Percentiles rank a stretch among this genome's conserved stretches.
Conservation (phyloP, 495 filamentous ascomycete genomes). For the Rhizodiscina lignyota region DNA sequence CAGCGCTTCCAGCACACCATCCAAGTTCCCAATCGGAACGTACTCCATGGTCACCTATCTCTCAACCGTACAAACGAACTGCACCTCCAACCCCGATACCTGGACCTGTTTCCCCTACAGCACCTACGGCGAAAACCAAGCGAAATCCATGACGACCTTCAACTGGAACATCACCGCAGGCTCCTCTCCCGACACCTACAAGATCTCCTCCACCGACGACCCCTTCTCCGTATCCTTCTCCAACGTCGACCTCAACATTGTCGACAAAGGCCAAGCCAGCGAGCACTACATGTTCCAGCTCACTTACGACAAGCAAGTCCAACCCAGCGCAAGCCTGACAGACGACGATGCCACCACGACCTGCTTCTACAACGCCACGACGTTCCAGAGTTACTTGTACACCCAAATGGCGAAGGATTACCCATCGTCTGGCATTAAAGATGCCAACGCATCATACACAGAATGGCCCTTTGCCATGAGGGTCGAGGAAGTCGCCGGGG, state of each 20-base stretch:
- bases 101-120: constrained; percentile 40
- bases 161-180: constrained; percentile 34
- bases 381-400: constrained; percentile 32
- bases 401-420: constrained; percentile 29
- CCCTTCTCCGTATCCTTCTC: constrained; percentile 30
- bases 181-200: constrained; percentile 10
- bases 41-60: constrained; percentile 39
- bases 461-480: constrained; percentile 26
- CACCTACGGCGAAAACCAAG: constrained; percentile 22
- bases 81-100: constrained; percentile 29
- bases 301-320: constrained; percentile 25
- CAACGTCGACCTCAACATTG: constrained; percentile 22
- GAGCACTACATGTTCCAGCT: constrained; percentile 36
- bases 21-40: constrained; percentile 34
- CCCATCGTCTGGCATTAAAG: too few species aligned
- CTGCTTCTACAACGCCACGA: constrained; percentile 35
- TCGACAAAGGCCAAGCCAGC: constrained; percentile 14
- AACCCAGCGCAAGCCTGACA: constrained; percentile 20
- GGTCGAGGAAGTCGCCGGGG: constrained; percentile 25
- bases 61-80: constrained; percentile 28
- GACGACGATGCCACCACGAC: constrained; percentile 14
- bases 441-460: constrained; percentile 3
- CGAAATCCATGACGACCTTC: constrained; percentile 27
- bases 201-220: constrained; percentile 31
- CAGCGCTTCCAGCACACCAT: constrained; percentile 3